Evolutionary conservation across 1,139 yeast genomes (phyloP), one percentile per base, ranked within the genome.

Genomic region (Pneumocystis jirovecii): DNA sequence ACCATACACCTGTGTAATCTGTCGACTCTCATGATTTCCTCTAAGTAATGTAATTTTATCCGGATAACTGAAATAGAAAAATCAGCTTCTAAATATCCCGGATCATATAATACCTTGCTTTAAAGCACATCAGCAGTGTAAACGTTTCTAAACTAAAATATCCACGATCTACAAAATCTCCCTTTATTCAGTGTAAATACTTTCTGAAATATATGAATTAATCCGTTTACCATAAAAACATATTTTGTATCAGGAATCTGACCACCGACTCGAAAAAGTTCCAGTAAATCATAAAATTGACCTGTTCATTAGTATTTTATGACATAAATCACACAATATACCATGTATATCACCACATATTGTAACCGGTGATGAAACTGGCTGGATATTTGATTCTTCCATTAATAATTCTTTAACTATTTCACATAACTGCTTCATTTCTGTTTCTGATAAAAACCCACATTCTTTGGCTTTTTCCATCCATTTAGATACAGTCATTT

Each of bases 331-430:
- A 31, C 4, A 37, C 40, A 37, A 37, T 37, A 37, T 37, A 25
- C 98, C 98, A 76, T 93, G 98, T 70, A 93, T 95, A 76, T 93
- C 98, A 72, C 98, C 98, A 79, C 97, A 93, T 17, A 93, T 97
- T 1, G 97, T 90, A n/a, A 93, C 97, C 1, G 98, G 98, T 45
- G 95, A 85, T 74, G 86, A 89, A 17, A 93, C 97, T 0, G 98
- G 97, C 74, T 93, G 97, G 70, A 93, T 91, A 75, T 93, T 93
- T 61, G 93, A 87, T 75, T 89, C 96, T 74, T 89, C 96, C 96
- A 89, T 89, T 67, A 89, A 75, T 61, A 89, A 77, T 73, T 89
- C 96, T 74, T 89, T 89, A 64, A 89, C 97, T 79, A 87, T 83
- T 76, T 93, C 98, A 76, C 98, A 93, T 63, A 93, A 80, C 73